Base-by-base conservation (phyloP, 805 yeast genomes). In the Pichia heedii region DNA sequence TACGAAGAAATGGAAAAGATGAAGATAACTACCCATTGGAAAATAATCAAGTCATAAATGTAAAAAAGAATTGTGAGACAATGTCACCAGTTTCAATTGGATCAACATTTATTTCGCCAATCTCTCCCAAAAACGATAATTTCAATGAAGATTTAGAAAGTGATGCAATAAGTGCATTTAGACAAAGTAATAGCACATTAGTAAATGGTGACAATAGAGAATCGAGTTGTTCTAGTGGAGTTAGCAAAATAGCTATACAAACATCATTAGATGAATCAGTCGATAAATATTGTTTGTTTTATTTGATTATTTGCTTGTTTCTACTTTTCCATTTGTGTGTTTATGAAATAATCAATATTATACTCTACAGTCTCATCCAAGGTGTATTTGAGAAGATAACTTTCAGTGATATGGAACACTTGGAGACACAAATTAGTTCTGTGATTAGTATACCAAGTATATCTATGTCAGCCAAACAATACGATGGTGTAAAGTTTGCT, bases 281-380 rank as follows among this genome's bases (percentile, higher is more conserved):
- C 13, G 38, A 41, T 8, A 41, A 41, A 32, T 46, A 38, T 33
- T 43, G 37, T 21, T 19, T 48, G 8, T 22, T 34, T 7, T 46
- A 46, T 41, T 24, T 33, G n/a, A 15, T 41, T 8, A 33, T 33
- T 4, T 34, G 43, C 13, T 12, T 24, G 8, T 35, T 20, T 3
- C 18, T 39, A 5, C 20, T 45, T 5, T 16, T 42, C 33, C 46
- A 43, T 39, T 35, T 39, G 9, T 8, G 33, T 5, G 24, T 39
- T 15, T 42, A 43, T 19, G 46, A 39, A 21, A 22, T 39, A 15
- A n/a, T 39, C 3, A 42, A 45, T 13, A 36, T 42, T 20, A 16
- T 32, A 19, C 20, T 29, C 20, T 40, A 39, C 33, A 40, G 34
- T 29, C n/a, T 33, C 12, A 40, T 44, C 4, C 19, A 37, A 4